Evolutionary conservation across 305 asterid genomes (phyloP), one percentile per base, ranked within the genome.

Genomic region (Withania somnifera): DNA sequence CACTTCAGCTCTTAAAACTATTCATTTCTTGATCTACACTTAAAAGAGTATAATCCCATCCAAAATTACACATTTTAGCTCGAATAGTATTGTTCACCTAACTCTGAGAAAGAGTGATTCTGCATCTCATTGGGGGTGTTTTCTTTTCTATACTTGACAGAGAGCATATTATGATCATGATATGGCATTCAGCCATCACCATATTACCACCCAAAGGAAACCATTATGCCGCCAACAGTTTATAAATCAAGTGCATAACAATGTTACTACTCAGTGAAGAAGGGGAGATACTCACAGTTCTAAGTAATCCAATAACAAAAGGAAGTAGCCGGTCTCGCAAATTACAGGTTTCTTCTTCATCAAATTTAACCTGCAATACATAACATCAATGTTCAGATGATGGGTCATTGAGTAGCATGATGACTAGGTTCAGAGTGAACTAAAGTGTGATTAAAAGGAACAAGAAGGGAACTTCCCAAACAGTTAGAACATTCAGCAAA

Each of bases 281-380:
- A 22, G 1, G 5, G 22, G 78, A 69, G 20, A 57, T 79, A 88
- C 98, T 91, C 90, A 95, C 98, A 51, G 99, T 96, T 91, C 98
- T 91, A 83, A 96, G 98, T 89, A 96, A 91, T 83, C 99, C 99
- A 88, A 96, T 92, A 84, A 93, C 87, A 86, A 94, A 90, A 80
- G 99, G 98, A 84, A 96, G 98, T 84, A 96, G 94, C 85, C 90
- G 97, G 83, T 94, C 99, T 78, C 89, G 93, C 78, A 94, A 91
- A 88, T 91, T 89, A 52, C 93, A 90, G 64, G 88, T 82, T 81
- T 91, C 91, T 82, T 94, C 99, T 88, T 96, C 97, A 85, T 93
- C 93, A 89, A 90, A 82, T 83, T 85, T 85, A 87, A 85, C 95
- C 99, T 96, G 95, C 79, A 91, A 82, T 64, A 71, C 82, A 40